Evolutionary conservation across 1,284 basidiomycete genomes (phyloP).

Genomic region (Puccinia novopanici): DNA sequence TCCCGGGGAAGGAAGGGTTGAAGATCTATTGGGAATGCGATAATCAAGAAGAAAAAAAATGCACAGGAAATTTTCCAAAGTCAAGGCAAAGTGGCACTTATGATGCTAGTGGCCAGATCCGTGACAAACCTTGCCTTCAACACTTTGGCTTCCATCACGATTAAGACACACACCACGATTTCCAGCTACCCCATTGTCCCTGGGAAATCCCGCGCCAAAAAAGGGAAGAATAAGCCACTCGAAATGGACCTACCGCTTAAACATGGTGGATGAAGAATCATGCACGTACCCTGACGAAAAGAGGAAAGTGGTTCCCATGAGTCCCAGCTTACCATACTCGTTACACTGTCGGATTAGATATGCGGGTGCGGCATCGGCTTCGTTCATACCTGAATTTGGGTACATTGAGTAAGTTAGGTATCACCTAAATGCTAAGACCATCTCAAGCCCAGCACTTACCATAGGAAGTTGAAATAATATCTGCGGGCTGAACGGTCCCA

Average conservation of each 20-base stretch:
- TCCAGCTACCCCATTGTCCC: conserved; percentile 66
- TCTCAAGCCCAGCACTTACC: conserved; percentile 46
- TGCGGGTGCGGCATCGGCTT: conserved; percentile 62
- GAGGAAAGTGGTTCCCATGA: conserved; percentile 64
- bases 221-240: background rate
- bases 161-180: conserved; percentile 62
- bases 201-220: background rate
- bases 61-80: no score
- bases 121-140: conserved; percentile 11
- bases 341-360: conserved; percentile 65
- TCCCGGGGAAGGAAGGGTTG: conserved; percentile 65
- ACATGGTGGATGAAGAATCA: conserved; percentile 48
- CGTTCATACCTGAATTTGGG: conserved; percentile 54
- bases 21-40: conserved; percentile 59
- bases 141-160: conserved; percentile 43
- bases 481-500: conserved; percentile 64
- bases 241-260: background rate
- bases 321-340: conserved; percentile 65
- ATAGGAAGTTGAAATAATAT: conserved; percentile 67
- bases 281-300: conserved; percentile 61
- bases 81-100: no score
- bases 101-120: background rate
- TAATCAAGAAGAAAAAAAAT: conserved; percentile 51
- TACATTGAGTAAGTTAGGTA: background rate
- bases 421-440: background rate